phyloP scores from a whole-genome alignment of 2,329 filamentous ascomycete species.

The Botrytis tulipae region DNA sequence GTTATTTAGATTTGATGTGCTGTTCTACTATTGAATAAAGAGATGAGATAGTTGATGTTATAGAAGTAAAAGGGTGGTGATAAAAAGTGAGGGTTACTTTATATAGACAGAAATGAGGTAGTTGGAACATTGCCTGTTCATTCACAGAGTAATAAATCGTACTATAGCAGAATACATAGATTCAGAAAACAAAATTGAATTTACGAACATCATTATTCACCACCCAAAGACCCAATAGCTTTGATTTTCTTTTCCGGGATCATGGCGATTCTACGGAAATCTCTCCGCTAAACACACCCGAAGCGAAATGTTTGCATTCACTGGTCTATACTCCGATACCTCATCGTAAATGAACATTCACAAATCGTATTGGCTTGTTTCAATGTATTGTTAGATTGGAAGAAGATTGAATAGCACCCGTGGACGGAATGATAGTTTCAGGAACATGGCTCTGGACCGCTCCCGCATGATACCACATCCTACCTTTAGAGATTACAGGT shows the following conservation, averaged over 20 bases:
- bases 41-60: neutral
- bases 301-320: neutral
- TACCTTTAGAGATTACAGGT: rapidly evolving
- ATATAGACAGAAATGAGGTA: neutral
- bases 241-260: neutral
- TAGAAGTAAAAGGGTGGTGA: too few relatives aligned
- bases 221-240: rapidly evolving
- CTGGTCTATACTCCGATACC: neutral
- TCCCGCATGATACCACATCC: neutral
- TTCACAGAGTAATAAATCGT: neutral
- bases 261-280: rapidly evolving
- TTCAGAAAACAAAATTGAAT: neutral
- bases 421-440: neutral
- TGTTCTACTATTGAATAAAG: neutral
- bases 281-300: neutral
- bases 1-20: too few relatives aligned
- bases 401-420: neutral
- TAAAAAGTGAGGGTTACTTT: neutral
- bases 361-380: neutral
- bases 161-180: neutral
- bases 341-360: neutral
- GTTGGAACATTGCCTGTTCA: rapidly evolving
- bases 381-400: too few relatives aligned
- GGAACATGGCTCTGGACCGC: neutral
- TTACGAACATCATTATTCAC: neutral